Percentiles rank a stretch among this genome's conserved stretches.
phyloP scores from a whole-genome alignment of 169 alveolate species.

The Plasmodium gallinaceum region DNA sequence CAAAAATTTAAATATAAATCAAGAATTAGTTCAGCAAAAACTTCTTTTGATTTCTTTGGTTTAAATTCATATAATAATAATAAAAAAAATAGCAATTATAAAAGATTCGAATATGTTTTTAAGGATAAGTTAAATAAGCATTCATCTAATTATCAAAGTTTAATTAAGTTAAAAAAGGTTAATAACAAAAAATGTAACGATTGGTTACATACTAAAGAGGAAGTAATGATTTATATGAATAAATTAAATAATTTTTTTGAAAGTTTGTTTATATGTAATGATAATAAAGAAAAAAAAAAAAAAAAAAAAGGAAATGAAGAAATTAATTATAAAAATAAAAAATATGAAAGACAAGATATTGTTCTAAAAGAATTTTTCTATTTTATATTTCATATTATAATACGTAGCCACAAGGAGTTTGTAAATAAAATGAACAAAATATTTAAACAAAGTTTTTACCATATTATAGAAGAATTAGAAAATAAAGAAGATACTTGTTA shows the following conservation, averaged over 20 bases:
- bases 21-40: background rate
- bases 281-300: background rate
- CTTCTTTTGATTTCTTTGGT: conserved; percentile 24
- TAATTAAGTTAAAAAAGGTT: conserved; percentile 25
- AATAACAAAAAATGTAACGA: conserved; percentile 1
- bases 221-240: conserved; percentile 11
- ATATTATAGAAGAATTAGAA: conserved; percentile 65
- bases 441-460: conserved; percentile 30
- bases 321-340: background rate
- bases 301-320: background rate
- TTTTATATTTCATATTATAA: conserved; percentile 10
- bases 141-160: conserved; percentile 45
- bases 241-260: conserved; percentile 24
- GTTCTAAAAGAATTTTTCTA: conserved; percentile 12
- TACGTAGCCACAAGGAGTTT: conserved; percentile 10
- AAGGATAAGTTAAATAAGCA: conserved; percentile 38
- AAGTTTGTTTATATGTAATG: background rate
- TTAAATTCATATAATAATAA: conserved; percentile 1
- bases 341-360: background rate
- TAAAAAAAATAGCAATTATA: background rate
- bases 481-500: conserved; percentile 33
- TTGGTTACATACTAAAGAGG: conserved; percentile 20
- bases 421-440: conserved; percentile 24
- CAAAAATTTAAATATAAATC: background rate
- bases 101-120: conserved; percentile 38